phyloP scores from a whole-genome alignment of 306 rosid species.

The Ochetophila trinervis region DNA sequence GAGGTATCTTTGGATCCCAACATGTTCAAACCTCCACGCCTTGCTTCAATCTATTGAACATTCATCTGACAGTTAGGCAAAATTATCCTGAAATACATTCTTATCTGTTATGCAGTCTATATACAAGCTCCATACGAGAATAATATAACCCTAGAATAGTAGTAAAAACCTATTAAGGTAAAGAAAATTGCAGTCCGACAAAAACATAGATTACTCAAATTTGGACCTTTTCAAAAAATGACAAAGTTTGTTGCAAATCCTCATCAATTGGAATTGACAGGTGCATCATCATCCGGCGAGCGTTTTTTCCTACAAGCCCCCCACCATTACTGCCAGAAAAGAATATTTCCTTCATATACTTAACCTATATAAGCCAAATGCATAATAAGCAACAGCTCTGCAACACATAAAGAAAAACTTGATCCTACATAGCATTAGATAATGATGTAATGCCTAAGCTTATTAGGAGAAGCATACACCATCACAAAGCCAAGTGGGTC shows the following conservation, averaged over 20 bases:
- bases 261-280: constrained; percentile 77
- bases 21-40: constrained; percentile 70
- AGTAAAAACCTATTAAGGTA: background rate
- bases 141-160: background rate
- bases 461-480: too few species aligned
- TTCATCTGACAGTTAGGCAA: background rate
- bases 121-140: too few species aligned
- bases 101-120: too few species aligned
- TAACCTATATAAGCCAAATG: constrained; percentile 52
- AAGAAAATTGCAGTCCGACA: background rate
- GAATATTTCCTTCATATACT: constrained; percentile 62
- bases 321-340: constrained; percentile 45
- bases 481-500: too few species aligned
- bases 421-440: background rate
- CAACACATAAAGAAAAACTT: background rate
- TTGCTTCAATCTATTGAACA: constrained; percentile 64
- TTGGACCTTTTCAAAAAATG: constrained; percentile 77
- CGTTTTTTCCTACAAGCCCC: constrained; percentile 41
- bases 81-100: background rate
- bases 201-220: background rate
- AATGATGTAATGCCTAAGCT: too few species aligned
- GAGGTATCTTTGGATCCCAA: constrained; percentile 47
- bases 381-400: constrained; percentile 31
- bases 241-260: constrained; percentile 68
- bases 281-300: constrained; percentile 61